Percentiles rank a stretch among this genome's conserved stretches.
phyloP scores from a whole-genome alignment of 2,329 filamentous ascomycete species.

The Myriangium duriaei region DNA sequence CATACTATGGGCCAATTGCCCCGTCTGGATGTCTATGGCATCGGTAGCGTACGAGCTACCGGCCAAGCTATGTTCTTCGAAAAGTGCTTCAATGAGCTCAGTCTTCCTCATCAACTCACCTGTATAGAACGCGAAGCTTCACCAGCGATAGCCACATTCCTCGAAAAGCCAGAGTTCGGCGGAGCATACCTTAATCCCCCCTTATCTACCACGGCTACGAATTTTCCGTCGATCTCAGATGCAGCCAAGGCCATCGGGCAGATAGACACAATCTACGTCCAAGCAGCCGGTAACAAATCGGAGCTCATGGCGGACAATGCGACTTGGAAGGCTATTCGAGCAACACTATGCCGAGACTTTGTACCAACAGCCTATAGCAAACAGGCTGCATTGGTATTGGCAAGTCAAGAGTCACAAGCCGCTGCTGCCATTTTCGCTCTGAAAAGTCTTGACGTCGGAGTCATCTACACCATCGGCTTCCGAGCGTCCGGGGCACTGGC shows the following conservation, averaged over 20 bases:
- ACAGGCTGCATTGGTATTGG: slow-evolving; percentile 63
- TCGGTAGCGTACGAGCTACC: slow-evolving; percentile 59
- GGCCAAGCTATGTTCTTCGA: slow-evolving; percentile 77
- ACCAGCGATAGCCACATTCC: slow-evolving; percentile 57
- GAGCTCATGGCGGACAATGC: slow-evolving; percentile 68
- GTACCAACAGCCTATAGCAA: slow-evolving; percentile 70
- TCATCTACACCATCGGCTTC: slow-evolving; percentile 78
- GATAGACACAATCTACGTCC: slow-evolving; percentile 67
- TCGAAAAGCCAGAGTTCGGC: slow-evolving; percentile 63
- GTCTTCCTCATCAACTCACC: slow-evolving; percentile 71
- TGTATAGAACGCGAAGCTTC: slow-evolving; percentile 59
- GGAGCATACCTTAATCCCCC: slow-evolving; percentile 72
- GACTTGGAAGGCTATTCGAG: slow-evolving; percentile 73
- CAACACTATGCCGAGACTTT: slow-evolving; percentile 67
- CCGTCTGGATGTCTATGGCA: slow-evolving; percentile 68
- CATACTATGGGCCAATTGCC: slow-evolving; percentile 70
- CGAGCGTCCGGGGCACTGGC: slow-evolving; percentile 47
- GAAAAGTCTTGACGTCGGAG: slow-evolving; percentile 59
- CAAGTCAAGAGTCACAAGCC: slow-evolving; percentile 60
- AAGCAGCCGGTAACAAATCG: slow-evolving; percentile 35
- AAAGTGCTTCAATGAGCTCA: slow-evolving; percentile 49
- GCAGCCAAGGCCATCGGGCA: slow-evolving; percentile 68
- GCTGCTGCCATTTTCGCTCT: slow-evolving; percentile 69
- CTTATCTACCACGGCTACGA: slow-evolving; percentile 39
- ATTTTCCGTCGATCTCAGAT: slow-evolving; percentile 56